Conservation (phyloP, 768 basidiomycete species). For the Clavaria fumosa region DNA sequence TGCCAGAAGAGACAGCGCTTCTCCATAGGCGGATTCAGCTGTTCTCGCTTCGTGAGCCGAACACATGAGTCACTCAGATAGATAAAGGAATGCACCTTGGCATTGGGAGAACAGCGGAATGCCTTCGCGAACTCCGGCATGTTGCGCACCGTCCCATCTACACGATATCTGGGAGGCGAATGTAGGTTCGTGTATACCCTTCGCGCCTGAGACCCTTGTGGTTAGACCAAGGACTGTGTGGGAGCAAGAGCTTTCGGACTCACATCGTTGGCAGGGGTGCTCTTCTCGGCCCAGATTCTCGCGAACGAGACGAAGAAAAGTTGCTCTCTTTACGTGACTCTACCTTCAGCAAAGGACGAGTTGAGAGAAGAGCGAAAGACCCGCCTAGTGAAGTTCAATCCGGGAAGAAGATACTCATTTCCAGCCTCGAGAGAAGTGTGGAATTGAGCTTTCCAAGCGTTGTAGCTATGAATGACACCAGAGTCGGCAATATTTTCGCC, state of each 20-base stretch:
- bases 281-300: conserved; percentile 73
- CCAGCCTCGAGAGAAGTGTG: conserved; percentile 39
- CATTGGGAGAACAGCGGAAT: conserved; percentile 63
- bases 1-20: conserved; percentile 70
- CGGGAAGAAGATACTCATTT: conserved; percentile 66
- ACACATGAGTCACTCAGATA: neutral
- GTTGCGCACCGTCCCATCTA: conserved; percentile 77
- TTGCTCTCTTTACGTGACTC: conserved; percentile 61
- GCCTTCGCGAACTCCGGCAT: conserved; percentile 80
- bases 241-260: conserved; percentile 13
- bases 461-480: conserved; percentile 72
- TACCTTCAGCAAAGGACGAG: conserved; percentile 3
- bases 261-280: conserved; percentile 65
- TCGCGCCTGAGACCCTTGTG: conserved; percentile 35
- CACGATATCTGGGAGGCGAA: conserved; percentile 64
- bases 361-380: conserved; percentile 6
- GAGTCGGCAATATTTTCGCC: conserved; percentile 87
- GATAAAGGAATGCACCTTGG: conserved; percentile 44
- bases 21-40: conserved; percentile 76
- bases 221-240: neutral
- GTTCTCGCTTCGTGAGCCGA: neutral
- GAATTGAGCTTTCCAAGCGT: conserved; percentile 81
- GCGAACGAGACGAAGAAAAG: conserved; percentile 89
- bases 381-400: conserved; percentile 59
- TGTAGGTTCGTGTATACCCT: conserved; percentile 82